Conservation (phyloP, 495 filamentous ascomycete genomes). For the Lindgomyces ingoldianus region DNA sequence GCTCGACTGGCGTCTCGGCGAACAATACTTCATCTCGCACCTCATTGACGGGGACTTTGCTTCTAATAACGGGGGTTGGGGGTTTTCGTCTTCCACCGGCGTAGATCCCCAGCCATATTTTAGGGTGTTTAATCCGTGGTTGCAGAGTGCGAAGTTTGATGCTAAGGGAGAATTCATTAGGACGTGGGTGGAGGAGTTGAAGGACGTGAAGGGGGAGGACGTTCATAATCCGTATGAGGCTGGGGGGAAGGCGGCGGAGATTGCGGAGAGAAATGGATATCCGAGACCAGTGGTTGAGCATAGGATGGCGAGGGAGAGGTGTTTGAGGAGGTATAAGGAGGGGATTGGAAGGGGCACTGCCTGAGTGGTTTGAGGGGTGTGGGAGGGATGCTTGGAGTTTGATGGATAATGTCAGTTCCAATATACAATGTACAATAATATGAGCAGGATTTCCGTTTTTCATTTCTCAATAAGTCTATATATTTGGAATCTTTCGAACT, state of each 20-base stretch:
- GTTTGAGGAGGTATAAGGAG: constrained; percentile 71
- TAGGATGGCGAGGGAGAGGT: constrained; percentile 62
- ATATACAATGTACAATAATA: too few species aligned
- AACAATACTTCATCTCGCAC: constrained; percentile 84
- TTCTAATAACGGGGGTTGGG: constrained; percentile 91
- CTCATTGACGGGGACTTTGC: constrained; percentile 92
- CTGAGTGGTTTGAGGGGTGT: background rate
- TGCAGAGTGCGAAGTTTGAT: constrained; percentile 87
- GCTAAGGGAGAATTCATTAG: constrained; percentile 67
- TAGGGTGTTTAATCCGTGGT: constrained; percentile 82
- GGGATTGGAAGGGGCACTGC: constrained; percentile 58
- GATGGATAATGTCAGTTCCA: too few species aligned
- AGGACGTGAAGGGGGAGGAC: constrained; percentile 59
- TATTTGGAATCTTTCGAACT: too few species aligned
- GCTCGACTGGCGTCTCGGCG: constrained; percentile 88
- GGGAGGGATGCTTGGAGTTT: too few species aligned
- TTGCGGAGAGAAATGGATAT: constrained; percentile 69
- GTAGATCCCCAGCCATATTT: constrained; percentile 94
- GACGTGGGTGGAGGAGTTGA: constrained; percentile 71
- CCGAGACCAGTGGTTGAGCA: constrained; percentile 76
- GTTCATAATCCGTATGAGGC: constrained; percentile 75
- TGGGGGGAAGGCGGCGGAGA: constrained; percentile 57
- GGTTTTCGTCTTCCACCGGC: constrained; percentile 75
- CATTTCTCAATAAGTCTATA: too few species aligned
- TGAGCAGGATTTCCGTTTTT: too few species aligned